These are phyloP conservation scores for Endoconidiophora polonica DNA, from an alignment of 2,329 filamentous ascomycete genomes.

Conservation along the genomic window DNA sequence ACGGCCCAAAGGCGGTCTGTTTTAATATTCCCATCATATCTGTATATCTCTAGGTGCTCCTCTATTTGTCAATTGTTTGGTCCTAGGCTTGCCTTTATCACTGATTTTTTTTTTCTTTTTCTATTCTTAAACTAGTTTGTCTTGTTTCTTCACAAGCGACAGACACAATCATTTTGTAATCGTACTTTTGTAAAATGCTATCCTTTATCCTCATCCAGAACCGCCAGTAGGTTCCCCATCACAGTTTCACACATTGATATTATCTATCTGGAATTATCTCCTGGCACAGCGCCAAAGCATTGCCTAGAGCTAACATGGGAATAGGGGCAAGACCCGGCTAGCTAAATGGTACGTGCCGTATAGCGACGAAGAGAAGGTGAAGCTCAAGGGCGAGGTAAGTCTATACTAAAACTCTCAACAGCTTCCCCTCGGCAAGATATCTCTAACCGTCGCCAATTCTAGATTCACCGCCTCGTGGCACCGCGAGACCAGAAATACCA, in stretches of 20 bases:
- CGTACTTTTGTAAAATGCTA: conserved; percentile 29
- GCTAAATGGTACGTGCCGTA: conserved; percentile 99
- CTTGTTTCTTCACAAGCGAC: no score
- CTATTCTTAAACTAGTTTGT: no score
- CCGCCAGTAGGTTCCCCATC: conserved; percentile 41
- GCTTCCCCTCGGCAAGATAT: not conserved
- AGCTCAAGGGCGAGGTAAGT: conserved; percentile 85
- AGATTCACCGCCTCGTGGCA: conserved; percentile 93
- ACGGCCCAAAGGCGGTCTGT: not conserved
- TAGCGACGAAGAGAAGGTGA: conserved; percentile 97
- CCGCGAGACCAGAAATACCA: conserved; percentile 98
- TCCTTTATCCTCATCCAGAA: conserved; percentile 79
- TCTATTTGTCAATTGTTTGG: no score
- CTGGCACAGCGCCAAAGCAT: not conserved
- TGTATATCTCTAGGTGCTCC: not conserved
- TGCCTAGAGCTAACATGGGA: not conserved
- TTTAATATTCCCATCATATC: not conserved
- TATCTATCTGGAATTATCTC: not conserved
- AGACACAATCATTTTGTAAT: no score
- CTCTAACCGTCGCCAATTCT: conserved; percentile 6
- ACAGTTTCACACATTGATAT: not conserved
- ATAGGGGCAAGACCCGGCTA: conserved; percentile 88
- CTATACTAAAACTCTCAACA: not conserved
- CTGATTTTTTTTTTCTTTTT: no score
- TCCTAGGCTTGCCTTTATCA: no score